Conservation (phyloP, 192 early-diverging fungal genomes). For the Rhizoclosmatium globosum region DNA sequence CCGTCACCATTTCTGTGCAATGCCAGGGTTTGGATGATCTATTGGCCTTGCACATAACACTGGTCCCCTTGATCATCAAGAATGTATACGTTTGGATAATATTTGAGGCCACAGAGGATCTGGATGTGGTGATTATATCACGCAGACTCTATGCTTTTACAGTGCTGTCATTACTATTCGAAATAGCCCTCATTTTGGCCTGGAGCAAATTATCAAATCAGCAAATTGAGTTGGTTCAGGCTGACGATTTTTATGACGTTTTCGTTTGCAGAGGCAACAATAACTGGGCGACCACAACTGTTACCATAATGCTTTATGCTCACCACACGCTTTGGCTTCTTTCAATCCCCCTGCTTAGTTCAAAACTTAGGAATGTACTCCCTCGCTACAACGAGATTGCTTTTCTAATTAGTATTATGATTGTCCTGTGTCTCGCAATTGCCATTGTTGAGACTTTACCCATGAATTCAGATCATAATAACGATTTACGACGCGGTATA, state of each 20-base stretch:
- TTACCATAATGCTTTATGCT: neutral
- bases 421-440: neutral
- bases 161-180: neutral
- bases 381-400: neutral
- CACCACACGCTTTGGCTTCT: neutral
- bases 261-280: neutral
- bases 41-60: neutral
- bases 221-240: neutral
- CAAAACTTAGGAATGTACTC: neutral
- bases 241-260: neutral
- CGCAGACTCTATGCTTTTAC: neutral
- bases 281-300: neutral
- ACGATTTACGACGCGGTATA: neutral
- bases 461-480: neutral
- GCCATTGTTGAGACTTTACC: neutral
- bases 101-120: conserved; percentile 8
- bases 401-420: neutral
- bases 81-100: conserved; percentile 17
- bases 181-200: neutral
- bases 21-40: neutral
- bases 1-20: neutral
- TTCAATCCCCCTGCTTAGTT: neutral
- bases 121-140: neutral
- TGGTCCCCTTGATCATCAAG: neutral
- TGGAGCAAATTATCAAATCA: neutral